These are phyloP conservation scores for Maudiozyma saulgeensis DNA, from an alignment of 805 yeast genomes.

Conservation along the genomic window DNA sequence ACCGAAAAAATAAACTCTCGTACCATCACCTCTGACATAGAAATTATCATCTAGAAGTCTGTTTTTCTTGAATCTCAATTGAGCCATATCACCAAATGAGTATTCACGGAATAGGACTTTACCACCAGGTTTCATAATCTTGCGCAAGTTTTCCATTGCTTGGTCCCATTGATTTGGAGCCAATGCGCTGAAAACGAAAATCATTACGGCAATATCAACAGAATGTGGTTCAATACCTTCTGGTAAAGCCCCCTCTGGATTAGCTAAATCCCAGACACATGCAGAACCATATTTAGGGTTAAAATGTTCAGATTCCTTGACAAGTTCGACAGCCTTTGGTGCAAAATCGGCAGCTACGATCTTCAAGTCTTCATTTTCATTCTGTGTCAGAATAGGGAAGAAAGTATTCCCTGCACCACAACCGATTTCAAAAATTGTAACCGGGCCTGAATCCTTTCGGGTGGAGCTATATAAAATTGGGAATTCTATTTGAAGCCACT, in stretches of 20 bases:
- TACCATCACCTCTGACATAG: slow-evolving; percentile 95
- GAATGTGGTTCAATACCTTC: slow-evolving; percentile 74
- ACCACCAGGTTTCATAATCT: slow-evolving; percentile 87
- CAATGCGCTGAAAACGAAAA: slow-evolving; percentile 87
- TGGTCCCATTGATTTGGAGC: slow-evolving; percentile 84
- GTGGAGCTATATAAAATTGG: slow-evolving; percentile 78
- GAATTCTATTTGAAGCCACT: slow-evolving; percentile 92
- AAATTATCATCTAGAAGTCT: slow-evolving; percentile 85
- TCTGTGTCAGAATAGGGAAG: slow-evolving; percentile 78
- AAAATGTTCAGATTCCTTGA: slow-evolving; percentile 53
- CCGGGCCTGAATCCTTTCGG: slow-evolving; percentile 57
- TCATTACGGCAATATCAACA: slow-evolving; percentile 87
- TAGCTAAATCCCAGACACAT: slow-evolving; percentile 92
- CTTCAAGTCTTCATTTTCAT: slow-evolving; percentile 64
- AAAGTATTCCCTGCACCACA: slow-evolving; percentile 98
- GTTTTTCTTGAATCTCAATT: slow-evolving; percentile 82
- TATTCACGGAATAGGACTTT: slow-evolving; percentile 83
- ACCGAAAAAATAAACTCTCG: slow-evolving; percentile 92
- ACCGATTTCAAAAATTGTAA: slow-evolving; percentile 80
- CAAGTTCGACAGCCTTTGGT: slow-evolving; percentile 80
- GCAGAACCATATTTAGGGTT: slow-evolving; percentile 59
- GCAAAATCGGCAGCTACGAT: slow-evolving; percentile 87
- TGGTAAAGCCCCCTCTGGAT: slow-evolving; percentile 63
- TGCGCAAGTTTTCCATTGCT: slow-evolving; percentile 63
- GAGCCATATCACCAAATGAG: slow-evolving; percentile 93